Evolutionary conservation across 2,329 filamentous ascomycete species (phyloP).

Genomic region (Arthrobotrys musiformis): DNA sequence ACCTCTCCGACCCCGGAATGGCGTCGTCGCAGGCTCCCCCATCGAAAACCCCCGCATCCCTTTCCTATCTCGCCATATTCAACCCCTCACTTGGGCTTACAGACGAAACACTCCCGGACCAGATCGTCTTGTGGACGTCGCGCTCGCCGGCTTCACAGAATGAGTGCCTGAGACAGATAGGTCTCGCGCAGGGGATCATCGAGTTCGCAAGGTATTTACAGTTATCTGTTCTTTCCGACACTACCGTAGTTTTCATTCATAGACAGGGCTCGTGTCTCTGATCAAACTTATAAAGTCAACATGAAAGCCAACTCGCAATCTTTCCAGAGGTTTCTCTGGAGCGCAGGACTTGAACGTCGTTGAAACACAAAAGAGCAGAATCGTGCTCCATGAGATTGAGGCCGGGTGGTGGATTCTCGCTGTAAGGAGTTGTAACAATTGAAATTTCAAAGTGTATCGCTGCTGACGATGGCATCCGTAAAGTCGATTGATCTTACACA

Average conservation of each 20-base stretch:
- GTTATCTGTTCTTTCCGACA: conserved; percentile 20
- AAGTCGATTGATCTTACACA: conserved; percentile 85
- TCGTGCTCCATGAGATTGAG: conserved; percentile 85
- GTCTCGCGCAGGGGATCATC: conserved; percentile 95
- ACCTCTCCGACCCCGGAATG: conserved; percentile 30
- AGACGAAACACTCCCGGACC: conserved; percentile 78
- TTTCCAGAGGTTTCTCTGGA: conserved; percentile 77
- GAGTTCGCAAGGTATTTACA: conserved; percentile 78
- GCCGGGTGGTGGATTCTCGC: conserved; percentile 94
- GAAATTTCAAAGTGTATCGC: not conserved
- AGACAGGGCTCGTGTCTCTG: conserved; percentile 50
- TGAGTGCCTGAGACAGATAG: conserved; percentile 89
- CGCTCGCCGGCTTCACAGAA: conserved; percentile 70
- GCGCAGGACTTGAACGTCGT: conserved; percentile 81
- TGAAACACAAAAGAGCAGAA: conserved; percentile 87
- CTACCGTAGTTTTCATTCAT: not conserved
- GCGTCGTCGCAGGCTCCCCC: conserved; percentile 42
- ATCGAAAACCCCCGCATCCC: conserved; percentile 76
- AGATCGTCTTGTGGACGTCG: conserved; percentile 94
- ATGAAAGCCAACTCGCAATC: conserved; percentile 40
- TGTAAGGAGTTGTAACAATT: conserved; percentile 67
- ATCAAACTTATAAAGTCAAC: conserved; percentile 19
- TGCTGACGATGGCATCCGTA: conserved; percentile 2
- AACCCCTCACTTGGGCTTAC: conserved; percentile 77
- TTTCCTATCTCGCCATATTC: conserved; percentile 93